Percentiles rank a stretch among this genome's conserved stretches.
These are phyloP conservation scores for Camelina neglecta DNA, from an alignment of 345 rosid species.

Conservation along the genomic window DNA sequence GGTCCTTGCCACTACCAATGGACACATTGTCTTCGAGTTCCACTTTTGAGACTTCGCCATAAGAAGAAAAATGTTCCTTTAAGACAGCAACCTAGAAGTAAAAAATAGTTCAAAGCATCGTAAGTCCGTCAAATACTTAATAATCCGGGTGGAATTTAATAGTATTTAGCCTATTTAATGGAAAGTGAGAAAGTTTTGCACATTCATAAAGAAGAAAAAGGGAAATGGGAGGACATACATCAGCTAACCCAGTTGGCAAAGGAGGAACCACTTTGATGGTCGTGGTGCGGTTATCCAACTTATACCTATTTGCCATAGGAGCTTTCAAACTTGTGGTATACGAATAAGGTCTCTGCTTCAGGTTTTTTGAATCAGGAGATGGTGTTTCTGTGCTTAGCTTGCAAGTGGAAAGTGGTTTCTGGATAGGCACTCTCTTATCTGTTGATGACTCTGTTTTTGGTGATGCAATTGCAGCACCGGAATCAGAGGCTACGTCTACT, in stretches of 20 bases:
- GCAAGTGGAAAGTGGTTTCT: constrained; percentile 47
- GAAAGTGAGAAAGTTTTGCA: constrained; percentile 6
- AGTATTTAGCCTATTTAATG: background rate
- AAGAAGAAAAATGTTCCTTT: constrained; percentile 75
- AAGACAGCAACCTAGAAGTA: constrained; percentile 62
- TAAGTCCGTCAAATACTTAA: background rate
- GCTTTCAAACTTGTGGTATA: constrained; percentile 43
- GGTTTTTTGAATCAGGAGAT: constrained; percentile 49
- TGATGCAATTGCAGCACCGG: constrained; percentile 44
- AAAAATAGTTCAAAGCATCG: constrained; percentile 29
- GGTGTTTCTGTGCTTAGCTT: constrained; percentile 46
- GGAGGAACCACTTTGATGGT: constrained; percentile 75
- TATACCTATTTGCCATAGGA: constrained; percentile 64
- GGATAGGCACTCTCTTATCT: constrained; percentile 53
- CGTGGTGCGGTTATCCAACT: constrained; percentile 83
- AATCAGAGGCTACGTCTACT: constrained; percentile 55
- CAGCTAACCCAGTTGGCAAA: constrained; percentile 73
- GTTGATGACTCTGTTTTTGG: constrained; percentile 44
- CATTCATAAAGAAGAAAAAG: constrained; percentile 18
- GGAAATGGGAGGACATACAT: constrained; percentile 62
- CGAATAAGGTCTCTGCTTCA: constrained; percentile 53
- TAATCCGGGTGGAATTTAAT: background rate
- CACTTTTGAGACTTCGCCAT: constrained; percentile 69
- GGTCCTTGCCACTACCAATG: constrained; percentile 42
- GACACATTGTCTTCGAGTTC: constrained; percentile 69